Base-by-base conservation (phyloP, 2,329 filamentous ascomycete genomes). In the Clonostachys chloroleuca region DNA sequence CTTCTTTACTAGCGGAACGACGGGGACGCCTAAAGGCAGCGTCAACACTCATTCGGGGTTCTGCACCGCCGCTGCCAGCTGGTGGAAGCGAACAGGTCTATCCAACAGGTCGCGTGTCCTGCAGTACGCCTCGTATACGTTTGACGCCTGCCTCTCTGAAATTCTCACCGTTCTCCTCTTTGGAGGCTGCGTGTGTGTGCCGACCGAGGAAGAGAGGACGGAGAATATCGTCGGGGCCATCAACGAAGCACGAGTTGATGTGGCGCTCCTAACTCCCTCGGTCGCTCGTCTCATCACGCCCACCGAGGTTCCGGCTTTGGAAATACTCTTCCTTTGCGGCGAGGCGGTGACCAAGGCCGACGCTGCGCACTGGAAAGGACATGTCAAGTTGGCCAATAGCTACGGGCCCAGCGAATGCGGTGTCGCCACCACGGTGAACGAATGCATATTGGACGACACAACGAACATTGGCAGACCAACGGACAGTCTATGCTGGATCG, bases 221-320 rank as follows among this genome's bases (percentile, higher is more conserved):
- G 49, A 49, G 17, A 42, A 47, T 36, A 40, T 56, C n/a, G 40
- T 46, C 3, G 42, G 39, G 5, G 48, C 48, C 34, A 54, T 55
- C 18, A 35, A 51, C 42, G 43, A 40, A 20, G 48, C 55, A 14
- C 14, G 41, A 14, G 56, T 44, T 2, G 59, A 59, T 20, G 56
- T 52, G 55, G 41, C 41, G 17, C 7, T 10, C 9, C 17, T 44
- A 10, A 44, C 42, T 7, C 20, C 42, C 7, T n/a, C 30, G 13
- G 42, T 36, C 7, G 33, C 33, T 9, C n/a, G 30, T 9, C 20
- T 35, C 7, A 34, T 44, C 8, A 34, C 12, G 8, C 42, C 42
- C 8, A 14, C 16, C 6, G 6, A 34, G 10, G 24, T 44, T 36
- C 42, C 42, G 8, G 6, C 34, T 12, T 12, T 44, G 7, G 18